Base-by-base conservation (phyloP, 768 basidiomycete genomes). In the Mrakia frigida region DNA sequence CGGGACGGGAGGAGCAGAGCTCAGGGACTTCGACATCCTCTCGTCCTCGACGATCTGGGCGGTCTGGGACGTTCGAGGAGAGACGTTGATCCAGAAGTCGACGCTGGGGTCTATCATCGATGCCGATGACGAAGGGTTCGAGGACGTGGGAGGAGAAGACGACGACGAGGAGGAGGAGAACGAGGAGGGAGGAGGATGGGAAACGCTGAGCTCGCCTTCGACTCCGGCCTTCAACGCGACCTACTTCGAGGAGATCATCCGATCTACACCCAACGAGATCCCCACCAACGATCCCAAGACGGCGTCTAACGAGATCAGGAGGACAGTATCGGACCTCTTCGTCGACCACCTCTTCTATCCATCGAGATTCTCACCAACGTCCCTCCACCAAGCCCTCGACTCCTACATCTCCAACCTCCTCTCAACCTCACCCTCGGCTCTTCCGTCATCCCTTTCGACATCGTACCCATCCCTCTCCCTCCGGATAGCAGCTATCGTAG, bases 191-290 rank as follows among this genome's bases (percentile, higher is more conserved):
- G 70, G 28, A 0, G 72, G 39, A 18, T 74, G 73, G 73, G 73
- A 63, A 28, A 67, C 59, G 14, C 41, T 74, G 5, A 18, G 21
- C 10, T 61, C 60, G 10, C 73, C 73, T 13, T 41, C 72, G 31
- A 73, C 31, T 4, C 71, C 72, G 23, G 68, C 65, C 4, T 73
- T 78, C 53, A 92, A 92, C 0, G 91, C 94, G 25, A 88, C 90
- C n/a, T 90, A 92, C 83, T 89, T 98, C 79, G 94, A 95, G 80
- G 92, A 93, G 79, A 87, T 90, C 72, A 87, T 96, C 75, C 90
- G 74, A 68, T 81, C 16, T 79, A 80, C 25, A 85, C 88, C 14
- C 18, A 50, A 50, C 1, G 46, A 50, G 18, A 50, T 50, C 2
- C 33, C 35, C 3, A 33, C 70, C 14, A 60, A 31, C 59, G 60